Base-by-base conservation (phyloP, 2,329 filamentous ascomycete genomes). In the Eurotiales sp. region DNA sequence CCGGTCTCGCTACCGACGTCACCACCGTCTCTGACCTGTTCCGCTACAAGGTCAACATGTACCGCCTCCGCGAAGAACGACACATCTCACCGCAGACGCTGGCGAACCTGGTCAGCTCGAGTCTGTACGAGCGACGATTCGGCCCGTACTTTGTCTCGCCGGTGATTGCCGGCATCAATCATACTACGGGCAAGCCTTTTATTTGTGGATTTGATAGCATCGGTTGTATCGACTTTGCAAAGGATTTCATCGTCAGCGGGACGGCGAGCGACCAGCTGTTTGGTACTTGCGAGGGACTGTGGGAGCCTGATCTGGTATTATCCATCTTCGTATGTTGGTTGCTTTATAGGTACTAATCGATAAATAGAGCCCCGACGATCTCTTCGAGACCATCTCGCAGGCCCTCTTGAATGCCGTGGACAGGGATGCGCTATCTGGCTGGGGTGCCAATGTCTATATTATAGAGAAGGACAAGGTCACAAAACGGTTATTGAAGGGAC, bases 381-480 rank as follows among this genome's bases (percentile, higher is more conserved):
- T 99, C 46, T 99, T 99, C 75, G 93, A 99, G 78, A 99, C 93
- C 57, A 90, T 97, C 69, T 97, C 93, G 43, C 93, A 99, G 76
- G 85, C 92, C 47, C 81, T 99, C 55, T 81, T 99, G 62, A 97
- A 95, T 73, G 93, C 93, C 54, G 89, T 97, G 53, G 93, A 99
- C 74, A 83, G 93, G 76, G 93, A 99, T 74, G 93, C 93, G 48
- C 80, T 99, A 58, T 96, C 92, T 32, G 93, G 93, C 59, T 97
- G 93, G 93, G 93, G 93, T 69, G 93, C 93, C 34, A 90, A 99
- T 69, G 93, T 99, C 62, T 99, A 97, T 77, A 95, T 99, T 68
- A 95, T 99, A 72, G 93, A 97, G 80, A 99, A 99, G 83, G 91
- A 96, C 78, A 97, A 97, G 87, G 89, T 99, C 58, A 97, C 93